Evolutionary conservation across 768 basidiomycete species (phyloP).

Genomic region (Lactarius vividus): DNA sequence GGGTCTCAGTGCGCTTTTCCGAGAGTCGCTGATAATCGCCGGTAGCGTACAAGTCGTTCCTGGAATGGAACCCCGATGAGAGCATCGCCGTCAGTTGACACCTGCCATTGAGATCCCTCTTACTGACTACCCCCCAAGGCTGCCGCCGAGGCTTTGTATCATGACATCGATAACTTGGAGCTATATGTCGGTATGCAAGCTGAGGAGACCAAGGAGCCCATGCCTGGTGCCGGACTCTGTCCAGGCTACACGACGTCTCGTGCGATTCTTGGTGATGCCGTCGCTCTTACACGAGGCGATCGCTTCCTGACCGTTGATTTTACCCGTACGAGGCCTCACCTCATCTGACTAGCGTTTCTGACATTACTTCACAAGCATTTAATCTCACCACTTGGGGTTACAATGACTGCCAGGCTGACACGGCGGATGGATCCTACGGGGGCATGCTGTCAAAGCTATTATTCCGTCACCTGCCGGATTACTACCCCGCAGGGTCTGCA

Average conservation of each 20-base stretch:
- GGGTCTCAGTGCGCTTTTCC: background rate
- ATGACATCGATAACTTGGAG: constrained; percentile 75
- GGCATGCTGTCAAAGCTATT: constrained; percentile 73
- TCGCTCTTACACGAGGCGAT: constrained; percentile 73
- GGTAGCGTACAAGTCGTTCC: constrained; percentile 27
- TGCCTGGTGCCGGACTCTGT: constrained; percentile 71
- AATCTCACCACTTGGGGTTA: constrained; percentile 82
- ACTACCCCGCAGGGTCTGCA: constrained; percentile 60
- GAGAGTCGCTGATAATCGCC: background rate
- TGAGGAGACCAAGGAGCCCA: constrained; percentile 63
- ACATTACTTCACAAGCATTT: constrained; percentile 43
- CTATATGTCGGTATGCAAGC: constrained; percentile 56
- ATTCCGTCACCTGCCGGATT: constrained; percentile 65
- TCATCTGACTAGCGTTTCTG: background rate
- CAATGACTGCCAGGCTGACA: constrained; percentile 62
- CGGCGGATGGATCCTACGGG: constrained; percentile 67
- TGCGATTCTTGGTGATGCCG: constrained; percentile 80
- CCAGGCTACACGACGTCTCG: constrained; percentile 83
- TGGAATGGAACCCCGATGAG: constrained; percentile 39
- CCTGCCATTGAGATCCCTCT: background rate
- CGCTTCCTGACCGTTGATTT: constrained; percentile 75
- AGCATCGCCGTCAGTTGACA: constrained; percentile 29
- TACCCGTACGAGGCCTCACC: constrained; percentile 52
- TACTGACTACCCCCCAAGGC: constrained; percentile 37
- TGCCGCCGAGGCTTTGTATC: constrained; percentile 64